Conservation (phyloP, 257 asterid genomes). For the Solanum neorickii region DNA sequence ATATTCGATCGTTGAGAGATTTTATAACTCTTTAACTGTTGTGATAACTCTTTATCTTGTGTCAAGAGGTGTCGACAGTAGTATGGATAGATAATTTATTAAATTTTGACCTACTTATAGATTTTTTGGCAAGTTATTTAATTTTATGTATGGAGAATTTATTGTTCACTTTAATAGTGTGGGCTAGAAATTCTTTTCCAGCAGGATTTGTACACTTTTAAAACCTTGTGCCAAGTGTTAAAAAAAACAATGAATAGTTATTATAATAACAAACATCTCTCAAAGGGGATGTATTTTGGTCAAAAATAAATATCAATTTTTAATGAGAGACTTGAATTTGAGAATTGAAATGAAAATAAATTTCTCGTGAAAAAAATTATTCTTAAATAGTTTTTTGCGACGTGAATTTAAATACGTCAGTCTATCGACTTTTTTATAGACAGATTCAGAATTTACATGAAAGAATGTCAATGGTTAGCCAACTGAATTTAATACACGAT, state of each 20-base stretch:
- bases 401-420: too few species aligned
- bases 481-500: fast-evolving
- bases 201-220: background rate
- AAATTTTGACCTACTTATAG: too few species aligned
- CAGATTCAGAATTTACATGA: too few species aligned
- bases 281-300: background rate
- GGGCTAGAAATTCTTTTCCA: background rate
- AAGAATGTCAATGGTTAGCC: too few species aligned
- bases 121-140: background rate
- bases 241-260: background rate
- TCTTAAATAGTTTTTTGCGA: fast-evolving
- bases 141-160: background rate
- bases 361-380: too few species aligned
- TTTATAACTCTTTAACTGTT: background rate
- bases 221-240: background rate
- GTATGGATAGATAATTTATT: too few species aligned
- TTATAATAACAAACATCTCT: background rate
- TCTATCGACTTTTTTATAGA: too few species aligned
- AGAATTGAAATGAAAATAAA: too few species aligned
- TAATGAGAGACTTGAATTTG: background rate
- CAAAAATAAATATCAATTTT: too few species aligned
- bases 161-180: background rate
- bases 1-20: background rate
- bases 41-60: background rate
- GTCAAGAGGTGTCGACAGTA: too few species aligned